Percentiles rank a stretch among this genome's conserved stretches.
Evolutionary conservation across 78 protist genomes (phyloP).

Genomic region (Salpingoeca rosetta): DNA sequence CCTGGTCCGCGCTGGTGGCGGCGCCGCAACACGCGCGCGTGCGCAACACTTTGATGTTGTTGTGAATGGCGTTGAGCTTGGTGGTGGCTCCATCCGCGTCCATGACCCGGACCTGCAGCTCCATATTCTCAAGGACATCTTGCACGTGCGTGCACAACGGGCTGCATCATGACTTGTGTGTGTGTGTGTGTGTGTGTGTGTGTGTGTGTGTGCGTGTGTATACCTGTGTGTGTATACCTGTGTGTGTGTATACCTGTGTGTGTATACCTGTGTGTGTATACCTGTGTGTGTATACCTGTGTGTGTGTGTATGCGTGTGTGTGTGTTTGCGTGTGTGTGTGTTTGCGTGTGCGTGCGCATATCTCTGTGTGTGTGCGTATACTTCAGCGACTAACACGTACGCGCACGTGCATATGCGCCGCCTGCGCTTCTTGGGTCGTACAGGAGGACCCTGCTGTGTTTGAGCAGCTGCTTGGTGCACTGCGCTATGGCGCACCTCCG

Average conservation of each 20-base stretch:
- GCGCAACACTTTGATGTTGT: slow-evolving; percentile 74
- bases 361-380: too few relatives aligned
- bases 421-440: not conserved
- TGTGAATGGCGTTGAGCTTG: slow-evolving; percentile 73
- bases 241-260: too few relatives aligned
- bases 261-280: too few relatives aligned
- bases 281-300: too few relatives aligned
- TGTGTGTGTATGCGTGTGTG: too few relatives aligned
- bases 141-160: not conserved
- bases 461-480: slow-evolving; percentile 43
- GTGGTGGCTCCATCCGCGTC: slow-evolving; percentile 81
- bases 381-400: too few relatives aligned
- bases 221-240: too few relatives aligned
- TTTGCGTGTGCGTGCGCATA: too few relatives aligned
- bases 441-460: slow-evolving; percentile 20
- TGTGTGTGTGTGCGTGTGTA: too few relatives aligned
- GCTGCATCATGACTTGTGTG: not conserved
- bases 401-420: too few relatives aligned
- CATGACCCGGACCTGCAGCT: slow-evolving; percentile 57
- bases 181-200: too few relatives aligned
- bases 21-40: slow-evolving; percentile 21
- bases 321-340: too few relatives aligned
- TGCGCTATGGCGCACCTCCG: slow-evolving; percentile 53
- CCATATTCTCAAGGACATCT: slow-evolving; percentile 22
- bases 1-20: not conserved